Percentiles rank a stretch among this genome's conserved stretches.
phyloP scores from a whole-genome alignment of 495 filamentous ascomycete species.

The Neurospora terricola region DNA sequence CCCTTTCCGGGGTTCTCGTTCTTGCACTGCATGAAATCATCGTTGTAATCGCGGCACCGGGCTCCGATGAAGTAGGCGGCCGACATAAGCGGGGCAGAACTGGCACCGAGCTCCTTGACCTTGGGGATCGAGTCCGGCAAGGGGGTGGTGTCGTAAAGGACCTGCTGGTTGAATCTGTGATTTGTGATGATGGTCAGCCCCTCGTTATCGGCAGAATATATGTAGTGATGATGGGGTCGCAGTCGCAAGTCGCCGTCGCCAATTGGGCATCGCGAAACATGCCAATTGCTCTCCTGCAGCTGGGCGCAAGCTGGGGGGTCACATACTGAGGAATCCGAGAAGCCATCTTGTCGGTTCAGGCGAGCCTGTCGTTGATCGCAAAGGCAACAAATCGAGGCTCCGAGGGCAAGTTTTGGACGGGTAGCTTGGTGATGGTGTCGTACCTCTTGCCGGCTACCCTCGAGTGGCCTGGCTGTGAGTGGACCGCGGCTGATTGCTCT shows the following conservation, averaged over 20 bases:
- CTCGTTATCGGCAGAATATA: background rate
- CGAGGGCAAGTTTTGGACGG: background rate
- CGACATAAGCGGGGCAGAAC: constrained; percentile 80
- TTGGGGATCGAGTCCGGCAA: constrained; percentile 83
- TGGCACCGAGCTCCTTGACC: constrained; percentile 84
- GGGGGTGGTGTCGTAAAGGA: constrained; percentile 92
- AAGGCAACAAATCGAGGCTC: constrained; percentile 2
- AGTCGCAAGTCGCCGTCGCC: background rate
- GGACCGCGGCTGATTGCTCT: background rate
- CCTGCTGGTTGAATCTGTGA: constrained; percentile 79
- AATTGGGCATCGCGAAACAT: background rate
- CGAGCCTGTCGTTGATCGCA: constrained; percentile 14
- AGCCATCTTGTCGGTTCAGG: constrained; percentile 35
- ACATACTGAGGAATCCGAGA: constrained; percentile 40
- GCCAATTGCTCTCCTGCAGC: constrained; percentile 13
- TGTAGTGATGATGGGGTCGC: background rate
- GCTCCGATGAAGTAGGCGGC: constrained; percentile 97
- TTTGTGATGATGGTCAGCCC: constrained; percentile 13
- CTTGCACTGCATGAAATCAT: constrained; percentile 99
- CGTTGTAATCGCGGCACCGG: constrained; percentile 88
- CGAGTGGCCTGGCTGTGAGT: background rate
- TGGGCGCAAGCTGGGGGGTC: background rate
- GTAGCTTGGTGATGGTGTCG: background rate
- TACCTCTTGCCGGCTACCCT: background rate
- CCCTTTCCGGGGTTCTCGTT: constrained; percentile 75